These are phyloP conservation scores for Kodamaea ohmeri DNA, from an alignment of 1,139 yeast species.

Conservation along the genomic window DNA sequence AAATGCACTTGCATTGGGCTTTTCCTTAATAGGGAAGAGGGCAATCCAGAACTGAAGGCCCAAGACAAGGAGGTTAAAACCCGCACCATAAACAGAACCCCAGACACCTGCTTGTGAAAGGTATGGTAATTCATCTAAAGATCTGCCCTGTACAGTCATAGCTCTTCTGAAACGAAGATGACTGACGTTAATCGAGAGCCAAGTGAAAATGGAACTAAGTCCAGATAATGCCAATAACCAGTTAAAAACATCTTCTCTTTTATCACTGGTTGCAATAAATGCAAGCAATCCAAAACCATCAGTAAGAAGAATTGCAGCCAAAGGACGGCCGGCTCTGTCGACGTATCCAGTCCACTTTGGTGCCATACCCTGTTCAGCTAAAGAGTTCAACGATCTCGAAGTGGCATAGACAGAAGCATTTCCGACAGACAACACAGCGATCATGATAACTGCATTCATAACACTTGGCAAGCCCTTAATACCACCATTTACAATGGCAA, in stretches of 20 bases:
- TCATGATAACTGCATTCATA: slow-evolving; percentile 48
- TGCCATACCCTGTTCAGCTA: slow-evolving; percentile 34
- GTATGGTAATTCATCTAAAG: slow-evolving; percentile 64
- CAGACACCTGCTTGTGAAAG: slow-evolving; percentile 63
- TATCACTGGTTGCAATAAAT: slow-evolving; percentile 66
- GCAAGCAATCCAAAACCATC: slow-evolving; percentile 61
- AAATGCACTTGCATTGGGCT: slow-evolving; percentile 56
- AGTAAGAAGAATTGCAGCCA: slow-evolving; percentile 30
- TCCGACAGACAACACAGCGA: slow-evolving; percentile 49
- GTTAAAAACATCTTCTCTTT: slow-evolving; percentile 64
- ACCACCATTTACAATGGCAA: slow-evolving; percentile 55
- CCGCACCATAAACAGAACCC: slow-evolving; percentile 68
- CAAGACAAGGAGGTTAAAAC: slow-evolving; percentile 61
- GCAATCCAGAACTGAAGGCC: slow-evolving; percentile 83
- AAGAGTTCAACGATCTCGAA: slow-evolving; percentile 31
- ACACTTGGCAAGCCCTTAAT: slow-evolving; percentile 54
- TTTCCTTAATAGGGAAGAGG: slow-evolving; percentile 59
- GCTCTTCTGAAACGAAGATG: slow-evolving; percentile 81
- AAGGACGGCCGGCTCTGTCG: slow-evolving; percentile 33
- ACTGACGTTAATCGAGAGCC: slow-evolving; percentile 76
- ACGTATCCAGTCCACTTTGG: slow-evolving; percentile 33
- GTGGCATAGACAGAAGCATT: slow-evolving; percentile 40
- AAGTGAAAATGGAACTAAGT: slow-evolving; percentile 77
- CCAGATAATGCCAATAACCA: slow-evolving; percentile 88
- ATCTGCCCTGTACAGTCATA: slow-evolving; percentile 61